Evolutionary conservation across 2,329 filamentous ascomycete species (phyloP).

Genomic region (Fusarium subglutinans): DNA sequence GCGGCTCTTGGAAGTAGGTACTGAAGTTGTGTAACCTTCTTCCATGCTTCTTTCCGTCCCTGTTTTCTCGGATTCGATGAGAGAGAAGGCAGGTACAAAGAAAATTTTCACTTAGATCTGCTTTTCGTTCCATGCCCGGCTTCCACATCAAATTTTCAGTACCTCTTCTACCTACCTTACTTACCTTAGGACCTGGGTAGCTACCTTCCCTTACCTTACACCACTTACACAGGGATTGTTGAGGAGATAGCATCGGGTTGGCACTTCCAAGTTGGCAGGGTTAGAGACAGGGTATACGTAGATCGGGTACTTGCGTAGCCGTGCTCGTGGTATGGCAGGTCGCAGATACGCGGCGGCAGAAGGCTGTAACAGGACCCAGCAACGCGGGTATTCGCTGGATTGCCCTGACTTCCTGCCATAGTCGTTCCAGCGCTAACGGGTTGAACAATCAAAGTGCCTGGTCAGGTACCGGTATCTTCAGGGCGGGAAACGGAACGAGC

Average conservation of each 20-base stretch:
- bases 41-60: not conserved
- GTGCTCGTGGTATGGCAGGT: conserved; percentile 17
- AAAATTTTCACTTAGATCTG: not conserved
- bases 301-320: conserved; percentile 23
- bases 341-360: conserved; percentile 21
- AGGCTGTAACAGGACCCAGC: not conserved
- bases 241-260: conserved; percentile 3
- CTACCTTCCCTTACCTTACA: not conserved
- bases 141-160: not conserved
- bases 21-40: not conserved
- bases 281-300: not conserved
- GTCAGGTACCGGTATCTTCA: not conserved
- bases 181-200: conserved; percentile 1
- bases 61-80: not conserved
- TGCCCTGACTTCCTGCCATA: not conserved
- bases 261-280: not conserved
- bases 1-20: conserved; percentile 3
- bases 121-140: not conserved
- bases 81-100: not conserved
- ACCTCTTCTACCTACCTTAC: not conserved
- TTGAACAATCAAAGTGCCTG: not conserved
- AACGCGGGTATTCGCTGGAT: conserved; percentile 10
- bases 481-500: not conserved
- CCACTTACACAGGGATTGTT: conserved; percentile 12
- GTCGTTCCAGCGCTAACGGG: not conserved